Evolutionary conservation across 1,139 yeast species (phyloP).

Genomic region (Torulaspora pretoriensis): DNA sequence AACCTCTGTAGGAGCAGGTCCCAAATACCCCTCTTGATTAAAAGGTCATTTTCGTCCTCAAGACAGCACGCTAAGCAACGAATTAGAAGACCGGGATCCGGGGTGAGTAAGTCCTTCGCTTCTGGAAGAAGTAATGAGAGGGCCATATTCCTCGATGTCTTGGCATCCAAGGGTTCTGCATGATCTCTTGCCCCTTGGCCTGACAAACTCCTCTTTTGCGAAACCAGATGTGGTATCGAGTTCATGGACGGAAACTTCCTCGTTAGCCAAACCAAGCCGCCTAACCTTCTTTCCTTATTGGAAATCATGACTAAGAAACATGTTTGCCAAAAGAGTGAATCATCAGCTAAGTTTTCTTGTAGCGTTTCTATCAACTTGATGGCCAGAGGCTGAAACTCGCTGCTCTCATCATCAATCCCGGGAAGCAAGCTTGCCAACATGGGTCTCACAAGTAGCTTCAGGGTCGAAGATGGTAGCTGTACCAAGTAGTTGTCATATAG

Average conservation of each 20-base stretch:
- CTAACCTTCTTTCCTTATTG: conserved; percentile 73
- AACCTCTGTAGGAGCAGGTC: conserved; percentile 69
- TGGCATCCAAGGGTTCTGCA: conserved; percentile 12
- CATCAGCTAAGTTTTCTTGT: conserved; percentile 57
- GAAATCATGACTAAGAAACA: conserved; percentile 71
- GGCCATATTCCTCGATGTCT: conserved; percentile 21
- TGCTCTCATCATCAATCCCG: conserved; percentile 87
- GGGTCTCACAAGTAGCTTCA: conserved; percentile 61
- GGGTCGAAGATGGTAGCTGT: conserved; percentile 45
- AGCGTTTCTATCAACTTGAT: conserved; percentile 58
- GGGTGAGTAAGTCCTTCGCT: conserved; percentile 59
- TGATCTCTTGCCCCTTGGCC: conserved; percentile 11
- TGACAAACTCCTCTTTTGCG: conserved; percentile 15
- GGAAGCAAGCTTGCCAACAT: conserved; percentile 71
- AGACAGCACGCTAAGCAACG: conserved; percentile 72
- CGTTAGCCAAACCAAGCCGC: conserved; percentile 75
- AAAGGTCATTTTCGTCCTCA: conserved; percentile 53
- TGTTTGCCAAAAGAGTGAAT: conserved; percentile 81
- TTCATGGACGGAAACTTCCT: conserved; percentile 59
- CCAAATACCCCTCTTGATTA: conserved; percentile 85
- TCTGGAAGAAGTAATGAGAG: conserved; percentile 44
- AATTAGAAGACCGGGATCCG: conserved; percentile 74
- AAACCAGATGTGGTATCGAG: conserved; percentile 32
- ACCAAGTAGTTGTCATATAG: conserved; percentile 56
- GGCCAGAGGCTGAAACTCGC: conserved; percentile 69